Base-by-base conservation (phyloP, 192 early-diverging fungal species). In the Entomortierella chlamydospora region DNA sequence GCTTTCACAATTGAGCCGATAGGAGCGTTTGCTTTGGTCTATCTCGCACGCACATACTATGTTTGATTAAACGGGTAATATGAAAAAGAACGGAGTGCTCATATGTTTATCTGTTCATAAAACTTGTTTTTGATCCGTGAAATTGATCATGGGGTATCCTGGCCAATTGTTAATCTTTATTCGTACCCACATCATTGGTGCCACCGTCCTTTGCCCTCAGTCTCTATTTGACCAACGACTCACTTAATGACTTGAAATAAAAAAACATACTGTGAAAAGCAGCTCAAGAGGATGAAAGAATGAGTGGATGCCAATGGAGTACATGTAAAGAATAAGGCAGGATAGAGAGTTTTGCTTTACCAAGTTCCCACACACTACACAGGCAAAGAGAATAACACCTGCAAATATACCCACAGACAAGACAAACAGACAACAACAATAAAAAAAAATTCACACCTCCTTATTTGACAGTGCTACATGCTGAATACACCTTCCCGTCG, bases 401-500 rank as follows among this genome's bases (percentile, higher is more conserved):
- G 52, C 52, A 54, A 25, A 8, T 17, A 54, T 17, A 54, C 52
- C 52, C 52, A 54, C 52, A 54, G 52, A 54, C 52, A 54, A 29
- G 10, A 37, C 34, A 4, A 37, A 30, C 52, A 54, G 28, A 13
- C 25, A 29, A 51, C 50, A 51, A 22, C 50, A 51, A 51, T 17
- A 51, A 54, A 54, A 54, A 54, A 54, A 54, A 29, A 30, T 11
- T 54, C 52, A 28, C 10, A 26, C 52, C 52, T 54, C 52, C 52
- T 15, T 29, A 29, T 26, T 26, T 18, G 9, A n/a, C n/a, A n/a
- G n/a, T n/a, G n/a, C n/a, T n/a, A n/a, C n/a, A n/a, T n/a, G n/a
- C n/a, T n/a, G n/a, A n/a, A n/a, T n/a, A n/a, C n/a, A n/a, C n/a
- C n/a, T 17, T 25, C 20, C 50, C 50, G 18, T 51, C 18, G 50